Evolutionary conservation across 176 grass and related monocot genomes (phyloP), one percentile per base, ranked within the genome.

Genomic region (Poa pratensis): DNA sequence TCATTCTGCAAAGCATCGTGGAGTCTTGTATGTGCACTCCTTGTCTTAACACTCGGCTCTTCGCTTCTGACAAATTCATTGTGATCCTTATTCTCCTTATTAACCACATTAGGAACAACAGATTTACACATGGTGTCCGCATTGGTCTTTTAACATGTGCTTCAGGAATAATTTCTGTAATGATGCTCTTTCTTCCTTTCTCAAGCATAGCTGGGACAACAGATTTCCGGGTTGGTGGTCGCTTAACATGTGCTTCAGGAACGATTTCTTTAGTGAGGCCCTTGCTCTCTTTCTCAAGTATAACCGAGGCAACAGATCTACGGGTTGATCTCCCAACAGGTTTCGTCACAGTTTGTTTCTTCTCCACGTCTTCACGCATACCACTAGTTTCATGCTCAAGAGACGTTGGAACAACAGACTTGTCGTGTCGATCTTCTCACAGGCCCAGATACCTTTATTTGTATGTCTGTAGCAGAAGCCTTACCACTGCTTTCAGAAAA

Each of bases 211-310:
- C 42, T 51, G 42, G 18, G 76, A 52, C 67, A 73, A 83, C 20
- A 37, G 80, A 83, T 83, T 76, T 89, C 24, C 27, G 1, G 24
- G 0, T 62, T 75, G 57, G 30, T 40, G 37, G 16, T 75, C 68
- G 39, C 61, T 59, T 88, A 43, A 10, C 75, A 84, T 71, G 73
- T 26, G n/a, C 18, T 79, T 79, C 66, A 64, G 75, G 43, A 7
- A 20, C 34, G 17, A 73, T 85, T 80, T 67, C 69, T 81, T 64
- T 22, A 50, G 1, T 14, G 46, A 59, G 43, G 46, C 12, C 40
- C 5, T 86, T 86, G 10, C 51, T 59, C 32, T 45, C 70, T 52
- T 86, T 82, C 49, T 75, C 82, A 49, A 85, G 19, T 27, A 80
- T 12, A 80, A 28, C 81, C 6, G 37, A 20, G 26, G 34, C 82